phyloP scores from a whole-genome alignment of 2,329 filamentous ascomycete species.

The Scorias spongiosa region DNA sequence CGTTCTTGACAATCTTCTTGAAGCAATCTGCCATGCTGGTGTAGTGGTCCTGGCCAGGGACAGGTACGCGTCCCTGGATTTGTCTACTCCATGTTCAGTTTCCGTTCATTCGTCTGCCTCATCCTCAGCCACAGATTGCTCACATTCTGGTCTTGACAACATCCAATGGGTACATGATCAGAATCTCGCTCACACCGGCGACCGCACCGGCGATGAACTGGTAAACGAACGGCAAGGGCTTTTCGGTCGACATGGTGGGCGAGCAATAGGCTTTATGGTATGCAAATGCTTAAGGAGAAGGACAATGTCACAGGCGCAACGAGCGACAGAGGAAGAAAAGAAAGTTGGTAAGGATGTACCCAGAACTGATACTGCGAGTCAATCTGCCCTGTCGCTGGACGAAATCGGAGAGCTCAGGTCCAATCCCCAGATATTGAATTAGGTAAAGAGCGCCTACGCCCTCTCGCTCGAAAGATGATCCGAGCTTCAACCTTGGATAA shows the following conservation, averaged over 20 bases:
- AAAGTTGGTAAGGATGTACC: no score
- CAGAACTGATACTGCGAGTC: no score
- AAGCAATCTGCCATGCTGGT: conserved; percentile 98
- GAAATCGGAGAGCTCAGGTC: no score
- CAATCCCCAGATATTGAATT: no score
- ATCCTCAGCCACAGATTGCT: conserved; percentile 19
- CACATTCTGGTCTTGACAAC: conserved; percentile 97
- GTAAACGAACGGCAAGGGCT: conserved; percentile 82
- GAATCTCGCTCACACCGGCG: conserved; percentile 77
- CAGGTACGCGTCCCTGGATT: conserved; percentile 44
- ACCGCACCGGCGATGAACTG: conserved; percentile 95
- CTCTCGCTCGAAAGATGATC: no score
- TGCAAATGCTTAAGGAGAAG: no score
- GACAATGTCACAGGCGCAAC: no score
- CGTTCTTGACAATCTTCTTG: conserved; percentile 86
- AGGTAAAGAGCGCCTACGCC: no score
- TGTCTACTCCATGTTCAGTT: conserved; percentile 11
- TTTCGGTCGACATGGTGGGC: conserved; percentile 35
- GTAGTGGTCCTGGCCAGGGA: conserved; percentile 66
- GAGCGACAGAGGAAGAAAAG: no score
- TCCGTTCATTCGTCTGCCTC: not conserved
- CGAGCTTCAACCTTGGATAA: no score
- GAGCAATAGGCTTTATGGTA: no score
- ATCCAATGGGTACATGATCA: conserved; percentile 83
- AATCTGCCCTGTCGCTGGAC: no score